phyloP scores from a whole-genome alignment of 2,329 filamentous ascomycete species.

The Fusarium scirpi region DNA sequence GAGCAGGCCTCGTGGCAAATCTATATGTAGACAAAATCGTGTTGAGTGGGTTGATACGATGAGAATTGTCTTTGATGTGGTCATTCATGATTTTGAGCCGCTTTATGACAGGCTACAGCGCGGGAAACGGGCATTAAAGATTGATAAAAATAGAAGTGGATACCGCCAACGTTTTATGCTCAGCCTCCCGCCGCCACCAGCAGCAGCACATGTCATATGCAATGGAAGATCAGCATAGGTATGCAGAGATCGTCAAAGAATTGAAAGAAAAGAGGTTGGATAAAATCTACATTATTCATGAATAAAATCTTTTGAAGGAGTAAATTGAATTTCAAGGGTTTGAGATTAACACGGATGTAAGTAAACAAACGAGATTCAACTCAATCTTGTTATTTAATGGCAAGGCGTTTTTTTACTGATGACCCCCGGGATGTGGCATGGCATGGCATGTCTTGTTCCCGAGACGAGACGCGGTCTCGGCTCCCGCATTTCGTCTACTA shows the following conservation, averaged over 20 bases:
- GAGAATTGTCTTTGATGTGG: background rate
- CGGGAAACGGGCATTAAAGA: conserved; percentile 19
- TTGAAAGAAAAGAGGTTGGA: conserved; percentile 23
- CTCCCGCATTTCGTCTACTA: conserved; percentile 11
- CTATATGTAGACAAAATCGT: background rate
- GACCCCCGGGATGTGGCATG: conserved; percentile 10
- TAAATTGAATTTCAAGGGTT: conserved; percentile 1
- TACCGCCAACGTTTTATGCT: conserved; percentile 19
- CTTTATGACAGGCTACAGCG: conserved; percentile 2
- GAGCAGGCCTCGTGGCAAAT: background rate
- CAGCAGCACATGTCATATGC: conserved; percentile 4
- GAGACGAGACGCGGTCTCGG: conserved; percentile 6
- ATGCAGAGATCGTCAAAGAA: conserved; percentile 4
- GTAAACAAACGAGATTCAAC: conserved; percentile 27
- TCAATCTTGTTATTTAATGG: conserved; percentile 23
- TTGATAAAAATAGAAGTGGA: conserved; percentile 40
- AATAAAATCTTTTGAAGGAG: background rate
- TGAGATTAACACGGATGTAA: conserved; percentile 6
- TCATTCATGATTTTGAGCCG: conserved; percentile 29
- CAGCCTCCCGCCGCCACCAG: conserved; percentile 32
- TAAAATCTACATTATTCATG: conserved; percentile 7
- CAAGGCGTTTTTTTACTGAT: conserved; percentile 9
- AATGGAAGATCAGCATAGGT: background rate
- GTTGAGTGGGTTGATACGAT: background rate
- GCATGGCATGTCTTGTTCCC: conserved; percentile 4